These are phyloP conservation scores for Cladosporium cucumerinum DNA, from an alignment of 2,329 filamentous ascomycete genomes.

Conservation along the genomic window DNA sequence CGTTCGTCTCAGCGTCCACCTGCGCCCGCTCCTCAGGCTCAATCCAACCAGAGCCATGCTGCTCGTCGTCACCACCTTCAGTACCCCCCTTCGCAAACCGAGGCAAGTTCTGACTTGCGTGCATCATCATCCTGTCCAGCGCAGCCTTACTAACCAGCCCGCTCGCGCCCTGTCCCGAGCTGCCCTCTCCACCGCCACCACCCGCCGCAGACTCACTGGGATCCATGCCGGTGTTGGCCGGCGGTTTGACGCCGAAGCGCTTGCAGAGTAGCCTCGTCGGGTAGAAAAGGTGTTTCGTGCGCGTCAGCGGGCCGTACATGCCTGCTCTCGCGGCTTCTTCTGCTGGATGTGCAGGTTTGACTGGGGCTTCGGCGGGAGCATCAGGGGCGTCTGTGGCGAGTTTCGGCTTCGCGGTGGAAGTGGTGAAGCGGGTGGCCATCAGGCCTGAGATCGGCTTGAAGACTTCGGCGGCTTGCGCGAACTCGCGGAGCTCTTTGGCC, in stretches of 20 bases:
- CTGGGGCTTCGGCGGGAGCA: conserved; percentile 28
- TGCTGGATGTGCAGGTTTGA: conserved; percentile 69
- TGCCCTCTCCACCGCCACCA: conserved; percentile 30
- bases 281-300: conserved; percentile 67
- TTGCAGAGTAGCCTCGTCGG: conserved; percentile 88
- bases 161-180: conserved; percentile 48
- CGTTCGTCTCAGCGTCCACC: conserved; percentile 72
- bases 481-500: conserved; percentile 75
- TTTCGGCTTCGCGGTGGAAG: conserved; percentile 44
- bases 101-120: conserved; percentile 34
- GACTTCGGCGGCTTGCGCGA: conserved; percentile 68
- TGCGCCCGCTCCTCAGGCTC: conserved; percentile 25
- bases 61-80: conserved; percentile 16
- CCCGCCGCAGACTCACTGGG: conserved; percentile 35
- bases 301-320: conserved; percentile 89
- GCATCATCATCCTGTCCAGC: conserved; percentile 54
- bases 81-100: conserved; percentile 21
- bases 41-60: conserved; percentile 8
- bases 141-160: conserved; percentile 56
- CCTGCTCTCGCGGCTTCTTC: conserved; percentile 83
- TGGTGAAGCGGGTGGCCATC: conserved; percentile 92
- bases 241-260: conserved; percentile 81
- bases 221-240: conserved; percentile 62
- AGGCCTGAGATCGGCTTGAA: conserved; percentile 89
- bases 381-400: conserved; percentile 34